These are phyloP conservation scores for Ogataea pini DNA, from an alignment of 805 yeast genomes.

Conservation along the genomic window DNA sequence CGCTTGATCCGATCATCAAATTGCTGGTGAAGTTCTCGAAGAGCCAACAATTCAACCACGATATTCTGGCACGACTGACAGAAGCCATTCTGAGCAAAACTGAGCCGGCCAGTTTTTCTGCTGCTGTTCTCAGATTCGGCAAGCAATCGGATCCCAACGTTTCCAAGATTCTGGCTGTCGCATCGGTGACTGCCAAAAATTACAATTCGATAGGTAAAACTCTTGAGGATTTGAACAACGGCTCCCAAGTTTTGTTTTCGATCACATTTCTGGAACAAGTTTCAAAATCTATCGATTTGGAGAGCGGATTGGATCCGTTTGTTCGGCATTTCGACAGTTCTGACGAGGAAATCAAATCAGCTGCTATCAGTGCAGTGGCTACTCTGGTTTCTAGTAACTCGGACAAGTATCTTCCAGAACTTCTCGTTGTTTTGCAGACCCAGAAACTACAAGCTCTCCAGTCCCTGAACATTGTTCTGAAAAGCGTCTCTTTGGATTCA, in stretches of 20 bases:
- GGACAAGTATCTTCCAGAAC: constrained; percentile 37
- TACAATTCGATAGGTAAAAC: constrained; percentile 30
- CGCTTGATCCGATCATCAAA: constrained; percentile 14
- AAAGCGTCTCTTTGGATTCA: constrained; percentile 8
- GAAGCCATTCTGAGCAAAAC: constrained; percentile 18
- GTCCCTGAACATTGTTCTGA: constrained; percentile 14
- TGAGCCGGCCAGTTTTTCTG: constrained; percentile 15
- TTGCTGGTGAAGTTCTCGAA: constrained; percentile 20
- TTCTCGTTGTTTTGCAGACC: constrained; percentile 33
- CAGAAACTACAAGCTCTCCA: constrained; percentile 10
- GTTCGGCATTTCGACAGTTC: constrained; percentile 30
- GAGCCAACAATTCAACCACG: constrained; percentile 22
- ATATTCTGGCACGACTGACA: constrained; percentile 20
- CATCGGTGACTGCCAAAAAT: constrained; percentile 36
- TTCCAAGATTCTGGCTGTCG: constrained; percentile 35
- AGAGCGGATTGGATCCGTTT: constrained; percentile 40
- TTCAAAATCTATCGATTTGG: constrained; percentile 39
- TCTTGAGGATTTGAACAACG: constrained; percentile 21
- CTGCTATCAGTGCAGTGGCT: constrained; percentile 57
- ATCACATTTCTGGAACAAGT: constrained; percentile 51
- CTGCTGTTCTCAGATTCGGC: constrained; percentile 21
- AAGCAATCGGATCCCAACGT: constrained; percentile 26
- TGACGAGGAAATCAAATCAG: constrained; percentile 41
- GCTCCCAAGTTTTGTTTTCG: constrained; percentile 30
- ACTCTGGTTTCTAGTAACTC: constrained; percentile 44